These are phyloP conservation scores for Colletotrichum camelliae DNA, from an alignment of 2,329 filamentous ascomycete species.

Conservation along the genomic window DNA sequence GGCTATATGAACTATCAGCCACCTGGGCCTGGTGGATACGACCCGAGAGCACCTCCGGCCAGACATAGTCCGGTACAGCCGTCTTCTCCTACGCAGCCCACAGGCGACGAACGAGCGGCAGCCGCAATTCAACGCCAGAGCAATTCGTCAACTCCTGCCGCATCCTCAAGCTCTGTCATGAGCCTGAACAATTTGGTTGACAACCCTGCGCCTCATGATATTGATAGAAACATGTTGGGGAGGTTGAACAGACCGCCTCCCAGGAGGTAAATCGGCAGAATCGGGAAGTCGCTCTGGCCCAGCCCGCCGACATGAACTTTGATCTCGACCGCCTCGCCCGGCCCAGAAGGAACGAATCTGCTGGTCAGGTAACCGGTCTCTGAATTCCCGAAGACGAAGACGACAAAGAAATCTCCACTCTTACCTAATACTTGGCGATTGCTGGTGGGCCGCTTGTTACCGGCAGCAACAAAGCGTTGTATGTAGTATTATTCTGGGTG, in stretches of 20 bases:
- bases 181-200: slow-evolving; percentile 58
- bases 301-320: background rate
- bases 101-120: slow-evolving; percentile 37
- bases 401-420: background rate
- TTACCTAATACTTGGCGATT: background rate
- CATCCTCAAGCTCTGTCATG: slow-evolving; percentile 49
- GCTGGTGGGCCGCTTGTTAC: background rate
- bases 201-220: slow-evolving; percentile 46
- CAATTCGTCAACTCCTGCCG: slow-evolving; percentile 32
- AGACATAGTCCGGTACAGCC: slow-evolving; percentile 45
- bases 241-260: slow-evolving; percentile 46
- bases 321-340: background rate
- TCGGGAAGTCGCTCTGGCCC: background rate
- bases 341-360: slow-evolving; percentile 6
- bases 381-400: background rate
- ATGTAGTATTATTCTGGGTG: background rate
- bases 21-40: background rate
- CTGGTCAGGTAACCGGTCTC: slow-evolving; percentile 17
- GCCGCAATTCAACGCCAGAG: slow-evolving; percentile 44
- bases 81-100: slow-evolving; percentile 34
- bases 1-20: slow-evolving; percentile 27
- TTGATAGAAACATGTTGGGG: slow-evolving; percentile 61
- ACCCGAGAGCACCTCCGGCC: slow-evolving; percentile 26
- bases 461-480: background rate
- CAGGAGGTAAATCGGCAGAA: slow-evolving; percentile 25